These are phyloP conservation scores for Pseudonitzschia pungens DNA, from an alignment of 108 stramenopile species.

Conservation along the genomic window DNA sequence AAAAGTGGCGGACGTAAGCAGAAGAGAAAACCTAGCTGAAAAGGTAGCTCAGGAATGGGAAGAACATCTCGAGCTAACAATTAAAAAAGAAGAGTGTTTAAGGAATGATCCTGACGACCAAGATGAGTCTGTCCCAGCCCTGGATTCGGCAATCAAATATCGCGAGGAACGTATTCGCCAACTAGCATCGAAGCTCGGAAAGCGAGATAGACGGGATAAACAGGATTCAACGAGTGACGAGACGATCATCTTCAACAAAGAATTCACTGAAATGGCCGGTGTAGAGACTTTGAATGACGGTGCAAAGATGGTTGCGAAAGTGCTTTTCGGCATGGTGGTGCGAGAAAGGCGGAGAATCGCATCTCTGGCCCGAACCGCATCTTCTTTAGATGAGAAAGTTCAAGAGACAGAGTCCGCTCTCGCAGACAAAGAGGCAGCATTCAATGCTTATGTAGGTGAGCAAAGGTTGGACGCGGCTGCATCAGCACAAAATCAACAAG, in stretches of 20 bases:
- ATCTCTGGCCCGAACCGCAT: conserved; percentile 52
- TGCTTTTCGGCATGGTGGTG: conserved; percentile 76
- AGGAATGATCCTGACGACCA: conserved; percentile 8
- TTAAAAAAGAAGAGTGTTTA: conserved; percentile 31
- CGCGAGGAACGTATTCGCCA: conserved; percentile 65
- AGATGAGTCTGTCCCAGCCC: conserved; percentile 27
- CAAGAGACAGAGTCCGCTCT: conserved; percentile 40
- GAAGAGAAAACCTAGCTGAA: conserved; percentile 57
- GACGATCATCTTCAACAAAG: conserved; percentile 40
- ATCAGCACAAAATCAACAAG: conserved; percentile 54
- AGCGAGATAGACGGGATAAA: conserved; percentile 10
- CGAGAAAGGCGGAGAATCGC: conserved; percentile 58
- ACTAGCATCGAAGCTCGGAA: conserved; percentile 47
- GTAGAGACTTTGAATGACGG: conserved; percentile 9
- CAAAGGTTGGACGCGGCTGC: conserved; percentile 41
- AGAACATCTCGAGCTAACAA: conserved; percentile 54
- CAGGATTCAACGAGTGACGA: conserved; percentile 14
- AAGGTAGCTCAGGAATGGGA: conserved; percentile 76
- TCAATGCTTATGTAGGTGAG: conserved; percentile 52
- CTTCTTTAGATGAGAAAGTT: conserved; percentile 47
- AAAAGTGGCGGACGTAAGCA: conserved; percentile 54
- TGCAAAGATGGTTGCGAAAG: conserved; percentile 35
- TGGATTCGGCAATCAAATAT: conserved; percentile 52
- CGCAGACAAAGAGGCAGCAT: conserved; percentile 47
- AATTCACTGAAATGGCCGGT: conserved; percentile 34